Percentiles rank a stretch among this genome's conserved stretches.
Conservation (phyloP, 495 filamentous ascomycete genomes). For the Talaromyces borbonicus region DNA sequence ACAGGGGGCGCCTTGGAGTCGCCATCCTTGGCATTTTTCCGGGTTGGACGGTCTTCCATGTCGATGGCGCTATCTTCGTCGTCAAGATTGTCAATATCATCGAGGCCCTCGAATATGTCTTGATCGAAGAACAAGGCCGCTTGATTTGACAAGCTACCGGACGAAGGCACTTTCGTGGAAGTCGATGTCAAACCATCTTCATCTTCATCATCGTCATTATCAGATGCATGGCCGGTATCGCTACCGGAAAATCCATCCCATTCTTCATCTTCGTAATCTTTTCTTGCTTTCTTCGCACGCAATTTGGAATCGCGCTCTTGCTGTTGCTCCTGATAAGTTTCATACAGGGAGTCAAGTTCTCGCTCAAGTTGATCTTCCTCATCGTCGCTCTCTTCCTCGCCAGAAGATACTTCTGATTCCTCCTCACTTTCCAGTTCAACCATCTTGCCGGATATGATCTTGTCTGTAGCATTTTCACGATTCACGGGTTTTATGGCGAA, state of each 20-base stretch:
- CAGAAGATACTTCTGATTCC: constrained; percentile 51
- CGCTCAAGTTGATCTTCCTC: constrained; percentile 73
- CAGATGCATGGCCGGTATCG: constrained; percentile 43
- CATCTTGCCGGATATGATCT: constrained; percentile 73
- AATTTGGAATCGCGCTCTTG: constrained; percentile 73
- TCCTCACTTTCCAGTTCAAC: constrained; percentile 41
- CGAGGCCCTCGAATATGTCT: constrained; percentile 82
- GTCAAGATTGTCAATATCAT: constrained; percentile 38
- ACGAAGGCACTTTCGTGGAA: constrained; percentile 35
- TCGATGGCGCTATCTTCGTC: constrained; percentile 36
- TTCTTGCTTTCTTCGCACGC: constrained; percentile 76
- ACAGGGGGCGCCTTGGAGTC: constrained; percentile 14
- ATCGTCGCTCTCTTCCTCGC: constrained; percentile 57
- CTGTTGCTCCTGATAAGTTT: constrained; percentile 71
- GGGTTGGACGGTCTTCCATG: constrained; percentile 24
- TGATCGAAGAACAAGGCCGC: constrained; percentile 89
- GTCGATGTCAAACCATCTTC: constrained; percentile 39
- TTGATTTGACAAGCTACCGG: constrained; percentile 61
- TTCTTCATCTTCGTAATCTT: constrained; percentile 74
- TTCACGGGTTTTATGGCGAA: constrained; percentile 77
- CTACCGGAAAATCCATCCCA: constrained; percentile 80
- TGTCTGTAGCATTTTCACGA: constrained; percentile 55
- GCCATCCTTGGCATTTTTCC: constrained; percentile 13
- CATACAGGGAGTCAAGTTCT: constrained; percentile 79
- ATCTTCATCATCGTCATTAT: constrained; percentile 40